phyloP scores from a whole-genome alignment of 2,329 filamentous ascomycete species.

The Cryphonectria nitschkei region DNA sequence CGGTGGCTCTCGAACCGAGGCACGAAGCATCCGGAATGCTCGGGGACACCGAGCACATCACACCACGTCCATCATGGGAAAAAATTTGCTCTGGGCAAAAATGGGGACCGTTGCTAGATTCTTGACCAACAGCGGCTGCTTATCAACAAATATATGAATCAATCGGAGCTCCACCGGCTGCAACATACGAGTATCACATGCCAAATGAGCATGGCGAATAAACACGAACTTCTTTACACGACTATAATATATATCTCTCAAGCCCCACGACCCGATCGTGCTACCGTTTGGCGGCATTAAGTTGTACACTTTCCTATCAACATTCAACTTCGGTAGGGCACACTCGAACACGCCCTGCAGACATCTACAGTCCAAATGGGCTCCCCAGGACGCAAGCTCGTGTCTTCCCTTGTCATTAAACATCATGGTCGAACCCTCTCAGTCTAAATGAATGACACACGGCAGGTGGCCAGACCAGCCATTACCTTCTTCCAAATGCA shows the following conservation, averaged over 20 bases:
- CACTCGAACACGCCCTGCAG: neutral
- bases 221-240: neutral
- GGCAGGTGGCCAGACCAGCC: neutral
- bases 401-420: constrained; percentile 5
- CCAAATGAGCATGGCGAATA: neutral
- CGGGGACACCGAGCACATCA: neutral
- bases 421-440: neutral
- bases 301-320: neutral
- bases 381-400: neutral
- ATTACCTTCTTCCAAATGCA: neutral
- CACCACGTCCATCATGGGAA: neutral
- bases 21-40: neutral
- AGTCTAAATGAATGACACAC: neutral
- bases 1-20: neutral
- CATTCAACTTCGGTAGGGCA: neutral
- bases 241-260: neutral
- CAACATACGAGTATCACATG: neutral
- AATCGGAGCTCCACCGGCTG: neutral
- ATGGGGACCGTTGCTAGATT: neutral
- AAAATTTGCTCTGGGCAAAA: constrained; percentile 1
- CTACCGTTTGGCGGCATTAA: neutral
- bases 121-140: neutral
- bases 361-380: neutral
- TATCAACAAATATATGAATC: neutral
- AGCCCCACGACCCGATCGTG: neutral